phyloP scores from a whole-genome alignment of 371 early-diverging fungal species.

The Syncephalis fuscata region DNA sequence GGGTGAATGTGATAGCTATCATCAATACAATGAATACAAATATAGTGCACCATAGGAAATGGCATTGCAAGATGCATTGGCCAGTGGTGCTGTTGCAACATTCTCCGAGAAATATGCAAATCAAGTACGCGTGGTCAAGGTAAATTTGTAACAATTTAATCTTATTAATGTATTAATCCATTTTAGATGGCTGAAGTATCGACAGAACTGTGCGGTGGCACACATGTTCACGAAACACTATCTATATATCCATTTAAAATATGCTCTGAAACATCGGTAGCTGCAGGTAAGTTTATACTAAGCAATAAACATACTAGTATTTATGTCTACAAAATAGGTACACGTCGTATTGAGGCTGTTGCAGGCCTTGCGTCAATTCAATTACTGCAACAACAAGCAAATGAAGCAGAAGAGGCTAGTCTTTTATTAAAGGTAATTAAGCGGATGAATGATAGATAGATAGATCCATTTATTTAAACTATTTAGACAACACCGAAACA shows the following conservation, averaged over 20 bases:
- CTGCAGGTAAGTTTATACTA: constrained; percentile 25
- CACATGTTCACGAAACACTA: constrained; percentile 41
- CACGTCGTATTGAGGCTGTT: constrained; percentile 61
- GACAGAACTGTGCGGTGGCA: constrained; percentile 60
- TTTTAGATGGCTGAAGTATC: constrained; percentile 14
- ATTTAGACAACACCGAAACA: neutral
- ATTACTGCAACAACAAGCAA: neutral
- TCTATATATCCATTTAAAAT: constrained; percentile 56
- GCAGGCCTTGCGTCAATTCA: constrained; percentile 20
- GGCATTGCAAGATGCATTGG: constrained; percentile 38
- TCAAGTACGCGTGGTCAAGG: constrained; percentile 37
- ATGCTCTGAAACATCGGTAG: constrained; percentile 43
- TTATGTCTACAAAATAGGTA: constrained; percentile 16
- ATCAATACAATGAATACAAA: neutral
- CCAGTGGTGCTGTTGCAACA: constrained; percentile 40
- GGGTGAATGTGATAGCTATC: neutral
- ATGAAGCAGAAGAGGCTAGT: neutral
- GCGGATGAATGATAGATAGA: too few species aligned
- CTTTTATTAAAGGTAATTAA: neutral
- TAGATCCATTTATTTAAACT: neutral
- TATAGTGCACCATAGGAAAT: constrained; percentile 16
- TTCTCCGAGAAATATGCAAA: constrained; percentile 55
- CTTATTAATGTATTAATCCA: neutral
- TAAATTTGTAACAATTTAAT: constrained; percentile 6
- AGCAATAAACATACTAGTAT: neutral